These are phyloP conservation scores for Umbilicaria muhlenbergii DNA, from an alignment of 495 filamentous ascomycete genomes.

Conservation along the genomic window DNA sequence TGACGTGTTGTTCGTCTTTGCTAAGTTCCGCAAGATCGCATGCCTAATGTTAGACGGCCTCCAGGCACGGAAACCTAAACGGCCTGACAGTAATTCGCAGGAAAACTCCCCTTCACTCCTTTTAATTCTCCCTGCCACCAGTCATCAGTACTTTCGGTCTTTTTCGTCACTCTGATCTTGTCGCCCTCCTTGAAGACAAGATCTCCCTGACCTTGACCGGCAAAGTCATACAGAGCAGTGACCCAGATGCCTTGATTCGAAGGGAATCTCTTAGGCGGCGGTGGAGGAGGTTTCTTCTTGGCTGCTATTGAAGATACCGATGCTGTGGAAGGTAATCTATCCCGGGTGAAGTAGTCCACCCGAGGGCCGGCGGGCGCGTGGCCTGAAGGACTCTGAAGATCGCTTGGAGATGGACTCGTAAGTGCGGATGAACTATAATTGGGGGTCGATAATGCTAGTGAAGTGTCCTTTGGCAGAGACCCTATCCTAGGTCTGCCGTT, in stretches of 20 bases:
- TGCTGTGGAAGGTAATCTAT: slow-evolving; percentile 20
- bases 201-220: slow-evolving; percentile 56
- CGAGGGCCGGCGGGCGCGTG: slow-evolving; percentile 19
- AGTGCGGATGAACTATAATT: slow-evolving; percentile 12
- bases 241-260: slow-evolving; percentile 45
- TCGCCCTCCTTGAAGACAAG: slow-evolving; percentile 74
- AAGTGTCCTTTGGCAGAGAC: slow-evolving; percentile 13
- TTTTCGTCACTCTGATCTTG: slow-evolving; percentile 66
- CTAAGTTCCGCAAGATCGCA: too few relatives aligned
- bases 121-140: slow-evolving; percentile 89
- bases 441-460: slow-evolving; percentile 13
- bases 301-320: slow-evolving; percentile 23
- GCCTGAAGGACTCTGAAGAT: slow-evolving; percentile 1
- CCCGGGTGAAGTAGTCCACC: slow-evolving; percentile 36
- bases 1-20: too few relatives aligned
- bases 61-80: background rate
- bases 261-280: slow-evolving; percentile 43
- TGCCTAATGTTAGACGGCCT: background rate
- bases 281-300: slow-evolving; percentile 52
- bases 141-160: slow-evolving; percentile 74
- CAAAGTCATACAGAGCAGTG: slow-evolving; percentile 68
- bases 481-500: slow-evolving; percentile 9
- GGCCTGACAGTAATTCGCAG: slow-evolving; percentile 67
- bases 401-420: slow-evolving; percentile 13
- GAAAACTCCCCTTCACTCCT: slow-evolving; percentile 65